A percentile compares a stretch with the other conserved stretches of the same genome.
phyloP scores from a whole-genome alignment of 2,329 filamentous ascomycete genomes.

The Colletotrichum chlorophyti region DNA sequence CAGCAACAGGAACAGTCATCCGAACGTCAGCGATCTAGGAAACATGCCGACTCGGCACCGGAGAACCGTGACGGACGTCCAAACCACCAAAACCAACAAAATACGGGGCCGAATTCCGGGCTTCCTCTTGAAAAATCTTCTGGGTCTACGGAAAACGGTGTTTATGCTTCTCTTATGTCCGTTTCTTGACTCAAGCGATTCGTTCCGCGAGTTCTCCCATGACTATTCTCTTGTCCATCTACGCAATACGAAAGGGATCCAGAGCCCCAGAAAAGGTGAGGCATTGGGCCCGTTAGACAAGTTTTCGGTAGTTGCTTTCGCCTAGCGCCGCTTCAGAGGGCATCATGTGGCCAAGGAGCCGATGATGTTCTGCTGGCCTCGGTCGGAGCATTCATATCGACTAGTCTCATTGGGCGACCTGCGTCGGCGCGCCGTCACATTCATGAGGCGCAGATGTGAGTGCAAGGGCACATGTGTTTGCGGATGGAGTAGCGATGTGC shows the following conservation, averaged over 20 bases:
- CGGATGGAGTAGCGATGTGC: neutral
- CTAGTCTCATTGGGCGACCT: no score
- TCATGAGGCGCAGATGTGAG: neutral
- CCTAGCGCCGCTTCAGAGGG: neutral
- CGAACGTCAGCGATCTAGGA: neutral
- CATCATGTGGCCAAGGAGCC: neutral
- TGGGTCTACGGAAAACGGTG: neutral
- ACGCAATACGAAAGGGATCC: no score
- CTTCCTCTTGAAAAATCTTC: no score
- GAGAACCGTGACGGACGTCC: neutral
- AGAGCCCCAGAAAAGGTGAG: neutral
- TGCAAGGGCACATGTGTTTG: neutral
- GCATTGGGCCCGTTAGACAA: neutral
- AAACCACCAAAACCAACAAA: neutral
- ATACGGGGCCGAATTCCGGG: neutral
- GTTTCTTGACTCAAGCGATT: neutral
- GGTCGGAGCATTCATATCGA: no score
- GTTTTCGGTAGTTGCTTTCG: neutral
- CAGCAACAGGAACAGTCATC: neutral
- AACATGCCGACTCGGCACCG: slow-evolving; percentile 6
- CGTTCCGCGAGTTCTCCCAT: no score
- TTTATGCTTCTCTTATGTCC: neutral
- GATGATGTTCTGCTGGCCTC: neutral
- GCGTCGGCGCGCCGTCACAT: no score
- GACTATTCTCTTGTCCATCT: neutral